Base-by-base conservation (phyloP, 148 eudicot genomes). In the Amaranthus palmeri region DNA sequence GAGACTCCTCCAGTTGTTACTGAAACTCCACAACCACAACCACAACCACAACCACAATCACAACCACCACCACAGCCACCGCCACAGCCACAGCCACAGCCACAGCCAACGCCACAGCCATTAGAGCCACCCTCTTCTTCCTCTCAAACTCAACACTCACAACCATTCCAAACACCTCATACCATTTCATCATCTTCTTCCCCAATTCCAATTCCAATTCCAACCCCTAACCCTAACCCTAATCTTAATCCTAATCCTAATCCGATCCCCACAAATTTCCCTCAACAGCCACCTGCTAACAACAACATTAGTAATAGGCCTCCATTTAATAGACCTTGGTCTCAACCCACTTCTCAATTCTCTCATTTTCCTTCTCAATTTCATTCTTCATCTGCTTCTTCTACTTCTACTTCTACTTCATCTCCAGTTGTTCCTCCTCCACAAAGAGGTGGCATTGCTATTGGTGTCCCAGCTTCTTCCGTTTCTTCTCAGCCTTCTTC, bases 381-480 rank as follows among this genome's bases (percentile, higher is more conserved):
- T 53, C 82, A 76, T 8, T 63, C 81, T 9, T 25, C 45, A 61
- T 17, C 73, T 25, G 47, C 64, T 25, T 25, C 80, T n/a, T 61
- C 81, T 18, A 61, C 87, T 1, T 18, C 85, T 15, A 53, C 88
- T 25, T 56, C 83, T 25, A 10, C 82, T 12, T 49, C 83, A 3
- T 46, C 77, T 25, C 36, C 36, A 25, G 36, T 25, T 25, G 36
- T 25, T 3, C 8, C 79, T 41, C 60, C 75, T 57, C 51, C 76
- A 14, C 79, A 82, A 3, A 69, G 87, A 18, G 90, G 85, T 42
- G 90, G 89, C 11, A 87, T 88, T 75, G 95, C 90, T 17, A 82
- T 87, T 36, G 97, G 95, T 0, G 86, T 86, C 6, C 97, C 97
- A 15, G 93, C 97, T 18, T 0, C 36, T 55, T 25, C 62, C 36